These are phyloP conservation scores for Puccinia novopanici DNA, from an alignment of 1,284 basidiomycete species.

Conservation along the genomic window DNA sequence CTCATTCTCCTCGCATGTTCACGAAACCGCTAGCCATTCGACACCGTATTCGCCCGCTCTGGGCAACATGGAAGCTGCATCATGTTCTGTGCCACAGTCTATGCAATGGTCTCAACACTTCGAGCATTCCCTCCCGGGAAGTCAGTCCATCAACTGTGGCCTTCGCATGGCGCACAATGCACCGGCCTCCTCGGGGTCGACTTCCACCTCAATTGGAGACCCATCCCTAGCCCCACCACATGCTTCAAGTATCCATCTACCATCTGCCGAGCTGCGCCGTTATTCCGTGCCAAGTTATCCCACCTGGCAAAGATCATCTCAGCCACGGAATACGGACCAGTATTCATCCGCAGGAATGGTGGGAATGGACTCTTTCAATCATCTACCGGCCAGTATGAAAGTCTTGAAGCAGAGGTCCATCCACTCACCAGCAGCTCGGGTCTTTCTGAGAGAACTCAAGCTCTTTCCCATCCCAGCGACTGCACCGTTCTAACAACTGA, in stretches of 20 bases:
- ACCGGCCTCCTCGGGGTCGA: background rate
- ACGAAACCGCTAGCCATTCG: background rate
- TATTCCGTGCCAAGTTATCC: conserved; percentile 46
- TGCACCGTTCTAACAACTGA: conserved; percentile 7
- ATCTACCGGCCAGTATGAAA: background rate
- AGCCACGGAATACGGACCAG: background rate
- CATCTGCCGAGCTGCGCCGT: conserved; percentile 33
- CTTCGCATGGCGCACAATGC: background rate
- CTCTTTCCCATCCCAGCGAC: background rate
- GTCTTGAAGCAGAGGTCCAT: conserved; percentile 17
- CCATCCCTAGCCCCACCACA: background rate
- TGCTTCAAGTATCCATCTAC: background rate
- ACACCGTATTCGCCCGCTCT: background rate
- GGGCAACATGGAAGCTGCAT: background rate
- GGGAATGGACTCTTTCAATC: conserved; percentile 6
- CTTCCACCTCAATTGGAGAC: background rate
- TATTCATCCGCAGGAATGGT: background rate
- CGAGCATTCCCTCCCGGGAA: conserved; percentile 15
- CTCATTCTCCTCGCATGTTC: conserved; percentile 7
- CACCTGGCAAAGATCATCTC: conserved; percentile 40
- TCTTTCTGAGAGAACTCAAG: background rate
- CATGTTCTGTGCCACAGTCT: background rate
- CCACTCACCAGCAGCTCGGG: conserved; percentile 5
- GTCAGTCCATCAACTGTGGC: background rate
- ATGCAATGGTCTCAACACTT: conserved; percentile 15